A percentile compares a stretch with the other conserved stretches of the same genome.
Conservation (phyloP, 176 grass and related monocot species). For the Pontederia crassipes region DNA sequence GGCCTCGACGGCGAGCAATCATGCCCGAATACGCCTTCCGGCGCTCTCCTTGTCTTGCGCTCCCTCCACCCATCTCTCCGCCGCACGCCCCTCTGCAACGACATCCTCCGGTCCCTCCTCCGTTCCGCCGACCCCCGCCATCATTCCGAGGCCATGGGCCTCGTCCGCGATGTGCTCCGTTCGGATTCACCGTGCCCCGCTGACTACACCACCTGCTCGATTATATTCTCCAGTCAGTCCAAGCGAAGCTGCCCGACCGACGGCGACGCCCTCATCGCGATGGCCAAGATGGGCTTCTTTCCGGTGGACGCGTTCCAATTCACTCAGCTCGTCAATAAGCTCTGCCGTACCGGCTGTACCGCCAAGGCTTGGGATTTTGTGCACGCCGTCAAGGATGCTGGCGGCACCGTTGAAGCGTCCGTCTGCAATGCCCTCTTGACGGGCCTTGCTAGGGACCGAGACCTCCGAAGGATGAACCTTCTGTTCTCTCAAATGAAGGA, state of each 20-base stretch:
- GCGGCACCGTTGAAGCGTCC: constrained; percentile 20
- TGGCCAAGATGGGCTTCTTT: too few species aligned
- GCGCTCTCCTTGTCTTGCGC: neutral
- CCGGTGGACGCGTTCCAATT: too few species aligned
- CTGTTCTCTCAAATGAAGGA: constrained; percentile 39
- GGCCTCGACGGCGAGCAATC: too few species aligned
- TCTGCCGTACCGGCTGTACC: constrained; percentile 23
- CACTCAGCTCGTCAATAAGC: neutral
- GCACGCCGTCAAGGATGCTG: constrained; percentile 29
- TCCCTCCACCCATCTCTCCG: neutral
- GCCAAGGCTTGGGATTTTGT: constrained; percentile 34
- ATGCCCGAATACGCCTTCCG: too few species aligned
- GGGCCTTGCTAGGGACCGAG: too few species aligned
- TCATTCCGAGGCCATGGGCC: constrained; percentile 19
- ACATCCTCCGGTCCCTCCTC: constrained; percentile 24
- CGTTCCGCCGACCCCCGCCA: constrained; percentile 10
- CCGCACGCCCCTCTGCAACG: neutral
- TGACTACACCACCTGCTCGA: constrained; percentile 7
- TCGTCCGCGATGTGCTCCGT: constrained; percentile 11
- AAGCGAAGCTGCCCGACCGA: neutral
- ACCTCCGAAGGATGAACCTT: constrained; percentile 26
- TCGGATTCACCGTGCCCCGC: constrained; percentile 10
- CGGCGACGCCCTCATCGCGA: too few species aligned
- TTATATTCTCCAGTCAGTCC: constrained; percentile 29
- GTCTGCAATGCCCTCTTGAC: too few species aligned